phyloP scores from a whole-genome alignment of 768 basidiomycete genomes.

The Phanerodontia chrysosporium region DNA sequence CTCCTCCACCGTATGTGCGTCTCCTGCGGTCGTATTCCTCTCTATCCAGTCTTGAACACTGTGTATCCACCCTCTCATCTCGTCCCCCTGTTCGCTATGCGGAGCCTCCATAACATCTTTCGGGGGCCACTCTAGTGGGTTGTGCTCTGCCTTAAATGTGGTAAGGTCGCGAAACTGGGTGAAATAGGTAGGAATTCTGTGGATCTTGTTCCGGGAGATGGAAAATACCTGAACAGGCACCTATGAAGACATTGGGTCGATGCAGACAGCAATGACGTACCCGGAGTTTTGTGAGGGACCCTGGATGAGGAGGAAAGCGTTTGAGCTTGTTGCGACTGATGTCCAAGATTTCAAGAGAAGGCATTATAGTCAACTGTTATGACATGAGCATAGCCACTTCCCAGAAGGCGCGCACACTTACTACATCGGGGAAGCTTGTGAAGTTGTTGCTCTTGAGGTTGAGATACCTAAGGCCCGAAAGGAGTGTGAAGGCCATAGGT shows the following conservation, averaged over 20 bases:
- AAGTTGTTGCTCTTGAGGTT: conserved; percentile 86
- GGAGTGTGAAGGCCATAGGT: conserved; percentile 66
- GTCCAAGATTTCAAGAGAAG: conserved; percentile 90
- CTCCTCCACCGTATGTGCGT: conserved; percentile 46
- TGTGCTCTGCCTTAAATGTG: conserved; percentile 83
- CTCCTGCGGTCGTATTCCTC: conserved; percentile 38
- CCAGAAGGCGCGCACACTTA: conserved; percentile 37
- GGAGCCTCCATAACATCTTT: conserved; percentile 45
- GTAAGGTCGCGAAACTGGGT: conserved; percentile 66
- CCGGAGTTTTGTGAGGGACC: conserved; percentile 70
- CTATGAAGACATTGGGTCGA: background rate
- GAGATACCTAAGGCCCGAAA: conserved; percentile 77
- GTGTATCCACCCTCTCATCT: conserved; percentile 69
- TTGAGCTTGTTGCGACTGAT: conserved; percentile 90
- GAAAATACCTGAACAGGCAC: conserved; percentile 65
- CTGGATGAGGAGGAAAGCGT: conserved; percentile 73
- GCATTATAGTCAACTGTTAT: conserved; percentile 72
- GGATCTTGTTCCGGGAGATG: conserved; percentile 80
- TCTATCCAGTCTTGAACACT: conserved; percentile 76
- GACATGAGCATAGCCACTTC: conserved; percentile 2
- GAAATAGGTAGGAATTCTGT: conserved; percentile 75
- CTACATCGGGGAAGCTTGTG: conserved; percentile 79
- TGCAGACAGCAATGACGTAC: conserved; percentile 31
- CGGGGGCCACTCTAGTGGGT: conserved; percentile 94
- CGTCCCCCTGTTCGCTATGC: conserved; percentile 41